A percentile compares a stretch with the other conserved stretches of the same genome.
Evolutionary conservation across 1,284 basidiomycete genomes (phyloP).

Genomic region (Ceratobasidium sp.): DNA sequence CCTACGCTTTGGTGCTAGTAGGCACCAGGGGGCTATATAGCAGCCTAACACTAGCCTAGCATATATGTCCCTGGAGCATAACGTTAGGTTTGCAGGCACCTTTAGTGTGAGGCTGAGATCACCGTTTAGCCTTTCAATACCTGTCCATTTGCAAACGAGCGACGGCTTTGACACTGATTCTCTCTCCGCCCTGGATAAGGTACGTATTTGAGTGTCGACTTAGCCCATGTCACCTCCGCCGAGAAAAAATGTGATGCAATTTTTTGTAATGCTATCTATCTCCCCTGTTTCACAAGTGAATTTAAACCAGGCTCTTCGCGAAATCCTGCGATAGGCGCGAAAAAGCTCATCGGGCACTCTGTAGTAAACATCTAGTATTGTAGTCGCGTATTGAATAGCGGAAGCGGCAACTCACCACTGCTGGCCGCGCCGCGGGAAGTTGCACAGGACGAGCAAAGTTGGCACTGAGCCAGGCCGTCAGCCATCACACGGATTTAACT

Average conservation of each 20-base stretch:
- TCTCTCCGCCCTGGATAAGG: not conserved
- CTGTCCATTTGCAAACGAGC: not conserved
- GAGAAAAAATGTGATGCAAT: not conserved
- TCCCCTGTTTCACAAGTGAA: not conserved
- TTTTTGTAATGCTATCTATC: not conserved
- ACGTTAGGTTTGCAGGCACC: no score
- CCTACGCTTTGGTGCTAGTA: not conserved
- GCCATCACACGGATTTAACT: not conserved
- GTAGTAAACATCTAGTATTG: not conserved
- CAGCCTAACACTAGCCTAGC: no score
- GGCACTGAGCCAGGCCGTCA: constrained; percentile 22
- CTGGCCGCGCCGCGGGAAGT: constrained; percentile 32
- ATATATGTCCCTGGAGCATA: not conserved
- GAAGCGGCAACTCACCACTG: constrained; percentile 23
- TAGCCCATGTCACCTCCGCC: not conserved
- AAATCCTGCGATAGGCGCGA: not conserved
- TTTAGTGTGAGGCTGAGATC: not conserved
- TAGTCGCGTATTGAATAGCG: not conserved
- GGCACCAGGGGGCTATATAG: not conserved
- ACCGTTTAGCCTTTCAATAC: not conserved
- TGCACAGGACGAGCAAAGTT: constrained; percentile 42
- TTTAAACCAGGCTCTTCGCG: not conserved
- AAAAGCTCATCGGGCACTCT: constrained; percentile 29
- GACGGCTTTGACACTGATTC: not conserved
- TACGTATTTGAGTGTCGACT: not conserved